Base-by-base conservation (phyloP, 1,284 basidiomycete species). In the Phylloboletellus chloephorus region DNA sequence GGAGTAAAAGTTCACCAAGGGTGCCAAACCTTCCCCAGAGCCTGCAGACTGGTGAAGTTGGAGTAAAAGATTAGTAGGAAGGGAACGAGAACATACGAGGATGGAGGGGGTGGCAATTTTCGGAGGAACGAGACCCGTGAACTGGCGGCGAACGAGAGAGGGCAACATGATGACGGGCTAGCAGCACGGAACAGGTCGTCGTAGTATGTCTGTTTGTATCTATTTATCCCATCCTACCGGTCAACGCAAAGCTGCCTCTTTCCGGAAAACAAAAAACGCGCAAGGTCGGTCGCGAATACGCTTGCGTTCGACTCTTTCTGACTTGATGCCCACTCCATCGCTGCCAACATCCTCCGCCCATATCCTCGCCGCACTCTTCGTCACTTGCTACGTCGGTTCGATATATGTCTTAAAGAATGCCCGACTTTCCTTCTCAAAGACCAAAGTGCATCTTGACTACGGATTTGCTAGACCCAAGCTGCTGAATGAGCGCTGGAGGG, bases 1-100 rank as follows among this genome's bases (percentile, higher is more conserved):
- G 52, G 88, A 92, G 76, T 97, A 97, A 69, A 96, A 96, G 60
- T 86, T 79, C 51, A 96, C 90, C 60, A 96, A 85, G 28, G 82
- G 79, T 44, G 79, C 74, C 43, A 95, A 87, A 52, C 86, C 82
- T 40, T 78, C 79, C 42, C 84, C 87, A 44, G 81, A 77, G 51
- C 89, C 91, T 47, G 83, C 80, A 41, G 85, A 78, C 85, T 83
- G 20, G 2, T 15, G 7, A 16, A 16, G n/a, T 19, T 11, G 24
- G 5, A 20, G 35, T 13, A 13, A 53, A 42, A 44, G 29, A 19
- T 51, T 5, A 54, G 30, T 10, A 9, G 2, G 19, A 7, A 17
- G 12, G 5, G 0, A 32, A 7, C 10, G 3, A 21, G 20, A 16
- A 65, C 87, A 61, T 67, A 92, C 88, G 49, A 95, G 82, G 55